Base-by-base conservation (phyloP, 352 stramenopile species). In the Globisporangium acanthophoron region DNA sequence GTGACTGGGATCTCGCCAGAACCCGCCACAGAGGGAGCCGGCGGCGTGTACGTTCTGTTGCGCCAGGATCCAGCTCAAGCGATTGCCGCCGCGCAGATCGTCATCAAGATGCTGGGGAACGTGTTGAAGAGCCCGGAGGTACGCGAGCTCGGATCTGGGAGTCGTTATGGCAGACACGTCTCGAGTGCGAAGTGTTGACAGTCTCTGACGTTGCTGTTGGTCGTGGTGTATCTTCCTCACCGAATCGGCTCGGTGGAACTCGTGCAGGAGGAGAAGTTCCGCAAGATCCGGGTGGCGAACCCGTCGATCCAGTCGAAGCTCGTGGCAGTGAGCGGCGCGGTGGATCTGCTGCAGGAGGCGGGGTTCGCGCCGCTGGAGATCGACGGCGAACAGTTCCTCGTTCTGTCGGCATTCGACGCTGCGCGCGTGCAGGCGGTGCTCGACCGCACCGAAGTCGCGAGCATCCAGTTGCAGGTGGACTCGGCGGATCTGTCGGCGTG, bases 41-140 rank as follows among this genome's bases (percentile, higher is more conserved):
- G 74, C 8, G 80, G 74, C 5, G 78, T 90, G 40, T 90, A 84
- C 45, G 73, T 88, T 21, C 45, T 90, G 54, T 66, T 90, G 16
- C 67, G 76, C 5, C 80, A 90, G 55, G 73, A 87, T 2, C 67
- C 78, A 6, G 1, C 41, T 8, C 52, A 53, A 13, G 80, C 80
- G 33, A 87, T 90, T 43, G 66, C 69, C 2, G 80, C 78, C 0
- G 67, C 76, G 0, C 73, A 90, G 59, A 87, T 74, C 40, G 69
- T 90, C 54, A 72, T 87, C 54, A 90, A 87, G 59, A 83, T 90
- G 66, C 65, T 90, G 37, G 67, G 54, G 46, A 90, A 90, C 44
- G 74, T 90, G 40, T 39, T 84, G 8, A 73, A 80, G 52, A 85
- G 79, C 52, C 80, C 80, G 15, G 53, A 78, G 77, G 80, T 86